phyloP scores from a whole-genome alignment of 2,329 filamentous ascomycete species.

The Colletotrichum lupini region DNA sequence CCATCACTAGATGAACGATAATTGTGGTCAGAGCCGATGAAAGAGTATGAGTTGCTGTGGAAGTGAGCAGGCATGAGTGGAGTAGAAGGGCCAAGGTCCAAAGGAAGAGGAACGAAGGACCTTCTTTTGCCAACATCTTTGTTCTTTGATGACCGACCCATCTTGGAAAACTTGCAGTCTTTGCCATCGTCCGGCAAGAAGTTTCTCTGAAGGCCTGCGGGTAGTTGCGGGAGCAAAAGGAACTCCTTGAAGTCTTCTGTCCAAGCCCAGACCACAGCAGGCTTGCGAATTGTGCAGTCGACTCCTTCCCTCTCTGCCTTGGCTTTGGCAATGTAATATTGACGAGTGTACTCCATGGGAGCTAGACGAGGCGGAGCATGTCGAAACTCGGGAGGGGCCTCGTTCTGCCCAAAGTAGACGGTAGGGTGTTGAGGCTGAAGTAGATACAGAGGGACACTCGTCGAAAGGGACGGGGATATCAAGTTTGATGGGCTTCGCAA shows the following conservation, averaged over 20 bases:
- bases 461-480: slow-evolving; percentile 12
- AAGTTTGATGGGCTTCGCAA: slow-evolving; percentile 25
- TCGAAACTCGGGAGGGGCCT: slow-evolving; percentile 25
- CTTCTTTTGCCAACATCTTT: slow-evolving; percentile 7
- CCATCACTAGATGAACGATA: neutral
- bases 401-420: slow-evolving; percentile 22
- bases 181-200: slow-evolving; percentile 19
- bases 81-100: slow-evolving; percentile 23
- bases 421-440: slow-evolving; percentile 28
- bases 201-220: slow-evolving; percentile 39
- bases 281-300: slow-evolving; percentile 43
- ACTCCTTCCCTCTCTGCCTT: slow-evolving; percentile 40
- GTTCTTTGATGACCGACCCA: neutral
- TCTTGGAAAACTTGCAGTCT: slow-evolving; percentile 7
- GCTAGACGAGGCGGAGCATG: slow-evolving; percentile 43
- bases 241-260: slow-evolving; percentile 47
- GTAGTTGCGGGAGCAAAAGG: slow-evolving; percentile 48
- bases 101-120: slow-evolving; percentile 23
- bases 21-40: neutral
- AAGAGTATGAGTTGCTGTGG: slow-evolving; percentile 10
- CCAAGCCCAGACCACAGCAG: slow-evolving; percentile 47
- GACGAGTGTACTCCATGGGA: slow-evolving; percentile 53
- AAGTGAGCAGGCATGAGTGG: slow-evolving; percentile 21
- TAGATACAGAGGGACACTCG: slow-evolving; percentile 27
- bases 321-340: slow-evolving; percentile 48